Percentiles rank a stretch among this genome's conserved stretches.
phyloP scores from a whole-genome alignment of 768 basidiomycete genomes.

The Psilocybe azurescens region DNA sequence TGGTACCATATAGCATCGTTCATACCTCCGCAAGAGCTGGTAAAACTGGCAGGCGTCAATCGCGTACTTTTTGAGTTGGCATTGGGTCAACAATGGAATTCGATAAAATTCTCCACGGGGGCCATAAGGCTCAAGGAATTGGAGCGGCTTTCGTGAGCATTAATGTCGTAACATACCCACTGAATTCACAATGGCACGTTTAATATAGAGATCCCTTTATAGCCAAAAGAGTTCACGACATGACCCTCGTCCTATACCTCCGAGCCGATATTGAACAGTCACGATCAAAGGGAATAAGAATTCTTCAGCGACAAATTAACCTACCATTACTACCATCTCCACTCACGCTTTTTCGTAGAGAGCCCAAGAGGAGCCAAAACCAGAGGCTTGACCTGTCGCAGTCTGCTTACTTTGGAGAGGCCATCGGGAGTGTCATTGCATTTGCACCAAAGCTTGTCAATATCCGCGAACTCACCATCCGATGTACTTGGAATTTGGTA shows the following conservation, averaged over 20 bases:
- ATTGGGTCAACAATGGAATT: neutral
- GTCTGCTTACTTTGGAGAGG: conserved; percentile 23
- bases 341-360: neutral
- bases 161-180: neutral
- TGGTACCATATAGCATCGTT: conserved; percentile 1
- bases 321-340: neutral
- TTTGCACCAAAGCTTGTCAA: conserved; percentile 36
- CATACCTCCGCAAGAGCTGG: neutral
- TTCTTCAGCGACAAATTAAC: neutral
- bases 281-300: neutral
- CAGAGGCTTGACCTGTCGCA: neutral
- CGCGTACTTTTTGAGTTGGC: conserved; percentile 1
- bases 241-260: conserved; percentile 1
- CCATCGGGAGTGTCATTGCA: conserved; percentile 31
- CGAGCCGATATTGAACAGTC: neutral
- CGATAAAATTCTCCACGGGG: neutral
- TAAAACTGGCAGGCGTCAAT: neutral
- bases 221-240: neutral
- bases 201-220: neutral
- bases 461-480: conserved; percentile 38
- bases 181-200: neutral
- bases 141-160: neutral
- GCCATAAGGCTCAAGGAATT: neutral
- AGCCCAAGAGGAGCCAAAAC: neutral
- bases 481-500: conserved; percentile 40